Evolutionary conservation across 176 grass and related monocot species (phyloP).

Genomic region (Miscanthus lutarioriparius): DNA sequence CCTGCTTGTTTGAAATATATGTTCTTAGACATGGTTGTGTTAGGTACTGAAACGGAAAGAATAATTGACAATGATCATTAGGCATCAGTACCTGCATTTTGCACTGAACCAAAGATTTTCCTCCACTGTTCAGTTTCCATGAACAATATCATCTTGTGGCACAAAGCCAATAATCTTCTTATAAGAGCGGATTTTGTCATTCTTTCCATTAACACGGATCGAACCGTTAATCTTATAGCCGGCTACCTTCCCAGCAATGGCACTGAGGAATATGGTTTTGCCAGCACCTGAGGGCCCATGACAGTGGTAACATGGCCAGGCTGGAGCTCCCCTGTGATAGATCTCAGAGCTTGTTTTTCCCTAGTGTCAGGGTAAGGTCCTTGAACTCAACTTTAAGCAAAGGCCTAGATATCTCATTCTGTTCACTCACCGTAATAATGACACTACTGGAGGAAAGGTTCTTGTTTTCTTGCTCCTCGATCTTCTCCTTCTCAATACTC

Average conservation of each 20-base stretch:
- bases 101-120: slow-evolving; percentile 98
- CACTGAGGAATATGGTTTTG: slow-evolving; percentile 91
- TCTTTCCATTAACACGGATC: slow-evolving; percentile 66
- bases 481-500: slow-evolving; percentile 81
- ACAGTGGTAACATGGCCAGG: slow-evolving; percentile 77
- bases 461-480: slow-evolving; percentile 56
- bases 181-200: slow-evolving; percentile 63
- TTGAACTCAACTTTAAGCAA: slow-evolving; percentile 83
- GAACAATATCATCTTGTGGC: slow-evolving; percentile 90
- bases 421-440: slow-evolving; percentile 45
- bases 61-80: not conserved
- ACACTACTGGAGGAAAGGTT: slow-evolving; percentile 68
- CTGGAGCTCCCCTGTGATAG: slow-evolving; percentile 67
- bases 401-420: slow-evolving; percentile 52
- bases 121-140: slow-evolving; percentile 91
- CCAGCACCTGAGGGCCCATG: slow-evolving; percentile 91
- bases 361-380: slow-evolving; percentile 70
- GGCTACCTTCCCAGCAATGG: slow-evolving; percentile 67
- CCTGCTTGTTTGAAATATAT: slow-evolving; percentile 31
- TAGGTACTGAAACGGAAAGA: not conserved
- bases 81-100: slow-evolving; percentile 76
- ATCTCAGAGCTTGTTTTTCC: slow-evolving; percentile 75
- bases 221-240: slow-evolving; percentile 65
- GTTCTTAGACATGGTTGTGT: not conserved
- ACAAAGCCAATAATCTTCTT: slow-evolving; percentile 96